Evolutionary conservation across 805 yeast species (phyloP).

Genomic region (Candida odintsovae): DNA sequence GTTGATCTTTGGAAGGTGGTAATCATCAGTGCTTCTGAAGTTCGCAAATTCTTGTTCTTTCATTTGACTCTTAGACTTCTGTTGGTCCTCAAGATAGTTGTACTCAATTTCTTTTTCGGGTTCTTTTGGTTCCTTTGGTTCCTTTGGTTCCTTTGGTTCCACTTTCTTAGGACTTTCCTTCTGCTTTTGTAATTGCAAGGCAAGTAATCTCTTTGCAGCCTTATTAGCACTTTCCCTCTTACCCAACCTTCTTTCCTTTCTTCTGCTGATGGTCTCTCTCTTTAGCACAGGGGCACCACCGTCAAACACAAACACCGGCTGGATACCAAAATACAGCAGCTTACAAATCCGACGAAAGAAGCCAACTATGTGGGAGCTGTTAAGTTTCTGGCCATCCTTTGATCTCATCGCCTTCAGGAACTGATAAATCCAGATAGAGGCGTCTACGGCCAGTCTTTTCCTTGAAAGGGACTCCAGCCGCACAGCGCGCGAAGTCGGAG

Average conservation of each 20-base stretch:
- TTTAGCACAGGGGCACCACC: slow-evolving; percentile 91
- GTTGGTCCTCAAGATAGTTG: slow-evolving; percentile 33
- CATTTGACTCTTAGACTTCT: slow-evolving; percentile 6
- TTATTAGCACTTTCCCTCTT: slow-evolving; percentile 60
- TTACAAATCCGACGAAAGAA: slow-evolving; percentile 93
- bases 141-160: slow-evolving; percentile 14
- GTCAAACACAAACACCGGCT: slow-evolving; percentile 89
- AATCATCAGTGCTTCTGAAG: slow-evolving; percentile 69
- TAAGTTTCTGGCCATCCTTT: slow-evolving; percentile 68
- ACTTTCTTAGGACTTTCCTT: slow-evolving; percentile 3
- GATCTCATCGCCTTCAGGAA: slow-evolving; percentile 93
- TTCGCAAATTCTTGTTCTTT: slow-evolving; percentile 1
- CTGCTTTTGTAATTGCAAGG: slow-evolving; percentile 64
- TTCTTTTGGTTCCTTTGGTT: slow-evolving; percentile 3
- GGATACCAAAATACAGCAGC: slow-evolving; percentile 76
- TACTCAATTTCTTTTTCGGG: slow-evolving; percentile 24
- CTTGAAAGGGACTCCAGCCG: slow-evolving; percentile 78
- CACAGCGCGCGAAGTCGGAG: slow-evolving; percentile 87
- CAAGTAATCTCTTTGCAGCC: slow-evolving; percentile 77
- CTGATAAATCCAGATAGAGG: slow-evolving; percentile 98
- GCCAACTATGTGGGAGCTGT: slow-evolving; percentile 88
- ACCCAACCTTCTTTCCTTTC: slow-evolving; percentile 72
- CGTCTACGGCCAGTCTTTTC: slow-evolving; percentile 87
- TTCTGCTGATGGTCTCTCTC: slow-evolving; percentile 63
- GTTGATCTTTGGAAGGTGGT: slow-evolving; percentile 70